These are phyloP conservation scores for Pyrenophora seminiperda DNA, from an alignment of 2,329 filamentous ascomycete species.

Conservation along the genomic window DNA sequence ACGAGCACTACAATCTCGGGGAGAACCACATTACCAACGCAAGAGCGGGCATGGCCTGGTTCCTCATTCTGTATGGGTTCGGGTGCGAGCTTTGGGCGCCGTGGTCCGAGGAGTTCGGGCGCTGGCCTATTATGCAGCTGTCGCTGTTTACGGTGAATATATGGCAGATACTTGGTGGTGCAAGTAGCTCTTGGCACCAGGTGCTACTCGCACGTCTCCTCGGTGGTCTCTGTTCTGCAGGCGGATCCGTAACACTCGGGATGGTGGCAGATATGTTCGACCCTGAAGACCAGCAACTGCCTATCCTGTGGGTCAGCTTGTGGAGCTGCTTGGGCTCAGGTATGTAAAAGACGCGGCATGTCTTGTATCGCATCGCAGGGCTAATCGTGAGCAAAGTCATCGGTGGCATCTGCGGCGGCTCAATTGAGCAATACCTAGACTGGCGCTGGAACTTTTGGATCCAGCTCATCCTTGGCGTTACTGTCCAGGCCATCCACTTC, in stretches of 20 bases:
- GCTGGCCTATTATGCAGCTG: constrained; percentile 73
- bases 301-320: constrained; percentile 63
- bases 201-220: constrained; percentile 64
- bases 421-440: constrained; percentile 67
- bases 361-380: not conserved
- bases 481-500: constrained; percentile 70
- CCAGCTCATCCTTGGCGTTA: constrained; percentile 76
- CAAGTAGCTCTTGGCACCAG: constrained; percentile 65
- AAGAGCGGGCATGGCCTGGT: constrained; percentile 70
- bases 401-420: constrained; percentile 79
- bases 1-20: constrained; percentile 61
- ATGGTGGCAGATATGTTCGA: constrained; percentile 68
- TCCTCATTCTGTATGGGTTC: constrained; percentile 79
- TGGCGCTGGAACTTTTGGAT: constrained; percentile 86
- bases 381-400: constrained; percentile 67
- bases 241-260: constrained; percentile 67
- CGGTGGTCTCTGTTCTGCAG: constrained; percentile 57
- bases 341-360: constrained; percentile 46
- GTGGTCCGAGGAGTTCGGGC: constrained; percentile 79
- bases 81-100: constrained; percentile 85
- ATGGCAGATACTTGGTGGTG: constrained; percentile 64
- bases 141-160: constrained; percentile 76
- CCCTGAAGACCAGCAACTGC: constrained; percentile 67
- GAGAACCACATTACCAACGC: constrained; percentile 48
- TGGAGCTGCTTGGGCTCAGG: constrained; percentile 67